Conservation (phyloP, 495 filamentous ascomycete genomes). For the Penicillium bovifimosum region DNA sequence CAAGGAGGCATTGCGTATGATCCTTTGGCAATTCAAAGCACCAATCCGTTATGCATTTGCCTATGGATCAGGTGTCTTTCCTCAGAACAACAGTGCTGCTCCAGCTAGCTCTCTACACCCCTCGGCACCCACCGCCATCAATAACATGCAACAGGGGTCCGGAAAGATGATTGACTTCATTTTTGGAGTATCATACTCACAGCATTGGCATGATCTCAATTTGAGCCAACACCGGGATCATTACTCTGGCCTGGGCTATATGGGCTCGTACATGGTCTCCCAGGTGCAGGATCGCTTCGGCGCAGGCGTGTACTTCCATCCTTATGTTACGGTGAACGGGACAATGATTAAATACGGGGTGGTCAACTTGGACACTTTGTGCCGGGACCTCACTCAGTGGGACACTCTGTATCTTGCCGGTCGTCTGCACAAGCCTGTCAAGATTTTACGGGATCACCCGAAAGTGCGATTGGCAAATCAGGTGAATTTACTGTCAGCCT, state of each 20-base stretch:
- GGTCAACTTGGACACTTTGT: slow-evolving; percentile 85
- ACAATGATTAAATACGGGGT: slow-evolving; percentile 97
- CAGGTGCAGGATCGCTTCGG: slow-evolving; percentile 81
- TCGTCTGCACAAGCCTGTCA: slow-evolving; percentile 93
- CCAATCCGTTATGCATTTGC: slow-evolving; percentile 95
- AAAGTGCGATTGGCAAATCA: slow-evolving; percentile 89
- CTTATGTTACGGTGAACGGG: slow-evolving; percentile 91
- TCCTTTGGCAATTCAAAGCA: slow-evolving; percentile 88
- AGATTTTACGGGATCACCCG: slow-evolving; percentile 91
- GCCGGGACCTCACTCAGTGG: slow-evolving; percentile 79
- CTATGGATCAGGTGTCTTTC: slow-evolving; percentile 94
- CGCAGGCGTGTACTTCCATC: slow-evolving; percentile 96
- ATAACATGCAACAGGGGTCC: slow-evolving; percentile 73
- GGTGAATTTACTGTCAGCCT: slow-evolving; percentile 84
- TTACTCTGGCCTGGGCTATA: slow-evolving; percentile 79
- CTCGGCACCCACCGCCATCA: slow-evolving; percentile 67
- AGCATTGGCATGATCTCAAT: slow-evolving; percentile 96
- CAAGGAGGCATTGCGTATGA: slow-evolving; percentile 80
- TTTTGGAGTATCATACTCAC: slow-evolving; percentile 88
- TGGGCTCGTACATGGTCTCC: slow-evolving; percentile 79
- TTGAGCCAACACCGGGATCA: slow-evolving; percentile 82
- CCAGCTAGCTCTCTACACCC: slow-evolving; percentile 57
- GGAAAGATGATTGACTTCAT: slow-evolving; percentile 99
- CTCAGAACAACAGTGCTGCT: slow-evolving; percentile 57
- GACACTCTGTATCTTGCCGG: slow-evolving; percentile 90